These are phyloP conservation scores for Nitzschia putrida DNA, from an alignment of 108 stramenopile genomes.

Conservation along the genomic window DNA sequence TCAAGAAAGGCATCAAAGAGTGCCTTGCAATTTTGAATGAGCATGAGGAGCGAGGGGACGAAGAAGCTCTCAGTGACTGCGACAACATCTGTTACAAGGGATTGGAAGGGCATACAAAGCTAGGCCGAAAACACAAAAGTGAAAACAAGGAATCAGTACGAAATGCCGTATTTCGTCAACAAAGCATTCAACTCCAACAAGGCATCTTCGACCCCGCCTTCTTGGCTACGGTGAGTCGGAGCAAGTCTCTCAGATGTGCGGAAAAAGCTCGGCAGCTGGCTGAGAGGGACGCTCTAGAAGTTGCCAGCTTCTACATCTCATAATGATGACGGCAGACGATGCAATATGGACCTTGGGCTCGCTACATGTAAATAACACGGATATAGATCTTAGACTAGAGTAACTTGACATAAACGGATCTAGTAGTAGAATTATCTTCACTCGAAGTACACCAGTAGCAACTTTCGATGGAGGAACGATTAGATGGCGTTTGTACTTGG, in stretches of 20 bases:
- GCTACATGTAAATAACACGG: too few species aligned
- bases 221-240: not conserved
- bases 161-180: slow-evolving; percentile 11
- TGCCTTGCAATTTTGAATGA: not conserved
- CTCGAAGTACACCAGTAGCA: too few species aligned
- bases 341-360: too few species aligned
- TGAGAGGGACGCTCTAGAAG: not conserved
- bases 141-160: slow-evolving; percentile 2
- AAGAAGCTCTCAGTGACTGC: not conserved
- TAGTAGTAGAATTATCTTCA: too few species aligned
- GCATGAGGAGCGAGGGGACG: not conserved
- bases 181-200: slow-evolving; percentile 6
- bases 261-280: not conserved
- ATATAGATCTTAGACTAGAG: too few species aligned
- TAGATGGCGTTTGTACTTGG: too few species aligned
- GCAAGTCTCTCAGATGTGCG: not conserved
- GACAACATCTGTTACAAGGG: slow-evolving; percentile 1
- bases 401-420: too few species aligned
- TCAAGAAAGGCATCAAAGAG: not conserved
- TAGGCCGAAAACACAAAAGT: not conserved
- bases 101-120: slow-evolving; percentile 5
- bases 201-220: slow-evolving; percentile 10
- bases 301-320: too few species aligned
- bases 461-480: too few species aligned
- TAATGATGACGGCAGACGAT: too few species aligned